Evolutionary conservation across 805 yeast species (phyloP), one percentile per base, ranked within the genome.

Genomic region (Candida koratica): DNA sequence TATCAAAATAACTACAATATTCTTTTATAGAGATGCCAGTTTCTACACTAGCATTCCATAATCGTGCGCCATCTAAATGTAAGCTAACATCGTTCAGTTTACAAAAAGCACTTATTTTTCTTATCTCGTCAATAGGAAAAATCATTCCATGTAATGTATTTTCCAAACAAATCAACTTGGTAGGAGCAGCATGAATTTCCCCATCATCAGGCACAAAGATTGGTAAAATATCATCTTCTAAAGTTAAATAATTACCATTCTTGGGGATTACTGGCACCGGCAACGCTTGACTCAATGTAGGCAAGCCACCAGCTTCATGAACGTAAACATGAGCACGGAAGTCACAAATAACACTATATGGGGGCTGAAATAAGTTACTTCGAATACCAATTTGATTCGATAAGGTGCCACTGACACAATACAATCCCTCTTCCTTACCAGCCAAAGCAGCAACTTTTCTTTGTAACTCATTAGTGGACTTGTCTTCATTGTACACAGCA

Each of bases 301-400:
- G 94, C 34, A 90, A 60, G 2, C 97, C 97, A 23, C 89, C 96
- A 17, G 96, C 95, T 61, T 89, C 97, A 48, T 79, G 79, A 19
- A 79, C 67, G 57, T 72, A 89, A 17, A 89, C 80, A 52, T 89
- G 97, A 9, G 90, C 80, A 43, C 96, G 71, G 59, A 79, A 71
- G 58, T 90, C 97, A 64, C 96, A 86, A 32, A 89, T 53, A 17
- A 90, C 68, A n/a, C 89, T 75, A 62, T 81, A 80, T 2, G 95
- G 95, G 12, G 96, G 96, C 52, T 84, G 90, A 43, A 57, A 59
- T 32, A 90, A 63, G 46, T 82, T 84, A 4, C 87, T 67, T 51
- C 96, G 70, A 29, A 89, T 56, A 11, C 82, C 96, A 42, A 89
- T 70, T 61, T 89, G 97, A 61, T 89, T 89, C 8, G 95, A 81